Evolutionary conservation across 2,329 filamentous ascomycete genomes (phyloP), one percentile per base, ranked within the genome.

Genomic region (Raffaelea arxii): DNA sequence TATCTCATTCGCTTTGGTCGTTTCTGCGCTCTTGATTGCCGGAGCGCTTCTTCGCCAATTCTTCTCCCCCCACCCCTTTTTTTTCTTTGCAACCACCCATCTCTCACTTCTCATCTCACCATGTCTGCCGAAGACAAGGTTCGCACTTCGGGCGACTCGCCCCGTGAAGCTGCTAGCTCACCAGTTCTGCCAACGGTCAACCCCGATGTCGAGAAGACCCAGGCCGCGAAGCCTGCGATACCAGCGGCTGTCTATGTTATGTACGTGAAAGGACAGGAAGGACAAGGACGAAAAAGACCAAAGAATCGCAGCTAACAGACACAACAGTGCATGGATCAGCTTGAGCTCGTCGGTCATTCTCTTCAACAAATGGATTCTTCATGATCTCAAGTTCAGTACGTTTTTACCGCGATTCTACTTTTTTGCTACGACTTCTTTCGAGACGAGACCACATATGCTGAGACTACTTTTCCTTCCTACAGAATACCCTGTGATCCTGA

Each of bases 341-440:
- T 75, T 96, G 65, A 94, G 87, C 61, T 95, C 89, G 38, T 87
- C 84, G 58, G 89, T 97, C 62, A 98, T 98, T 64, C 75, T 98
- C 52, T 97, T 96, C 83, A 97, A 98, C 82, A 98, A 98, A 79
- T 95, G 87, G 80, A 88, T 98, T 59, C 77, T 97, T 52, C 82
- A 91, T 59, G 90, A 84, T 35, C 76, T 84, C 53, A 77, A 86
- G 53, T 96, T 96, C 73, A 78, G 84, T 87, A 75, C 64, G 54
- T 30, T 41, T 27, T 36, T 10, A 21, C 46, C 44, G n/a, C n/a
- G n/a, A n/a, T n/a, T n/a, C n/a, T n/a, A n/a, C n/a, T n/a, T n/a
- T n/a, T n/a, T n/a, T n/a, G n/a, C n/a, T n/a, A n/a, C n/a, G n/a
- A n/a, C n/a, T n/a, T n/a, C n/a, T n/a, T n/a, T n/a, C n/a, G n/a